Evolutionary conservation across 805 yeast species (phyloP).

Genomic region (Lipomyces kockii): DNA sequence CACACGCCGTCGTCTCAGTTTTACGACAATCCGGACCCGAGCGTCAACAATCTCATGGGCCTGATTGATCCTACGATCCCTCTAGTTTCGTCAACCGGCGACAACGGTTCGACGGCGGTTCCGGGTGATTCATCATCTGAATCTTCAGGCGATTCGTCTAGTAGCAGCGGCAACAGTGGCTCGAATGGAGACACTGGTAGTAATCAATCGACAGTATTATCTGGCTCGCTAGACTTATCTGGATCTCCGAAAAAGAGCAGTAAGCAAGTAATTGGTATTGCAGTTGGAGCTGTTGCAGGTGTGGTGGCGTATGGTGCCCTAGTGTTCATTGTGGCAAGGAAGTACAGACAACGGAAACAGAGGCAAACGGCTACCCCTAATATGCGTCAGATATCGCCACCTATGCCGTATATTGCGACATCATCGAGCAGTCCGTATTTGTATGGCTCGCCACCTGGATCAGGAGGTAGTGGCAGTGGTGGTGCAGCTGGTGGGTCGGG

Average conservation of each 20-base stretch:
- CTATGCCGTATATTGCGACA: slow-evolving; percentile 24
- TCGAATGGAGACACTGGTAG: slow-evolving; percentile 36
- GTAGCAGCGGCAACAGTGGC: slow-evolving; percentile 10
- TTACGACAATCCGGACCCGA: slow-evolving; percentile 61
- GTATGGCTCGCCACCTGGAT: slow-evolving; percentile 5
- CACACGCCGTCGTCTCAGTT: slow-evolving; percentile 59
- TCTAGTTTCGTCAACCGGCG: slow-evolving; percentile 24
- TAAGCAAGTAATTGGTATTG: slow-evolving; percentile 69
- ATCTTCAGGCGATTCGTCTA: slow-evolving; percentile 9
- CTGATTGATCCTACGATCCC: slow-evolving; percentile 66
- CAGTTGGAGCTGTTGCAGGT: slow-evolving; percentile 83
- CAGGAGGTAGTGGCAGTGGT: slow-evolving; percentile 28
- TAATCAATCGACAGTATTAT: slow-evolving; percentile 13
- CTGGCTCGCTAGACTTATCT: slow-evolving; percentile 46
- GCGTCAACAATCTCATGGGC: slow-evolving; percentile 61
- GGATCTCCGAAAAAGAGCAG: slow-evolving; percentile 32
- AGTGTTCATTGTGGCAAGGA: slow-evolving; percentile 60
- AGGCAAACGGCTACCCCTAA: slow-evolving; percentile 7
- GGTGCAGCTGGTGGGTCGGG: slow-evolving; percentile 5
- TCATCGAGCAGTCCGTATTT: slow-evolving; percentile 3
- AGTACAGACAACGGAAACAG: slow-evolving; percentile 46
- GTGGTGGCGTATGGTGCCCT: slow-evolving; percentile 65
- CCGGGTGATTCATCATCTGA: background rate
- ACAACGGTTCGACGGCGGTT: slow-evolving; percentile 10
- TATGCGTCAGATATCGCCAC: slow-evolving; percentile 30